A percentile compares a stretch with the other conserved stretches of the same genome.
Conservation (phyloP, 1,284 basidiomycete genomes). For the Tilletia caries region DNA sequence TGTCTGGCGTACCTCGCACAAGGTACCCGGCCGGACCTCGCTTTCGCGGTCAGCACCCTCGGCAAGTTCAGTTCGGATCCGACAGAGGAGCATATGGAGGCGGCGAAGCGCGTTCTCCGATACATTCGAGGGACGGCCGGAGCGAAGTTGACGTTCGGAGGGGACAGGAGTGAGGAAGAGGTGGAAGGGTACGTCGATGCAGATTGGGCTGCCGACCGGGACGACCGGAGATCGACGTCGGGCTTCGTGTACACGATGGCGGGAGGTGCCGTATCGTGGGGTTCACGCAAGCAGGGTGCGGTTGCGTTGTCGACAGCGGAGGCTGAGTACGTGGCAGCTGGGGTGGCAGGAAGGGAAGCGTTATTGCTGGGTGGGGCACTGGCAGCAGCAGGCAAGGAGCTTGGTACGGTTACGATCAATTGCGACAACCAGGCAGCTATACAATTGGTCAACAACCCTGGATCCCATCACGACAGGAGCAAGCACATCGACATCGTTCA, state of each 20-base stretch:
- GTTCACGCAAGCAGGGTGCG: slow-evolving; percentile 15
- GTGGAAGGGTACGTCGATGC: slow-evolving; percentile 15
- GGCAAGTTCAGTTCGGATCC: neutral
- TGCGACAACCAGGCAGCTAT: slow-evolving; percentile 10
- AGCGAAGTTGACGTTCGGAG: neutral
- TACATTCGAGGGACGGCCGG: neutral
- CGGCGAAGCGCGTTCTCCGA: neutral
- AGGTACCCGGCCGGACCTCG: slow-evolving; percentile 5
- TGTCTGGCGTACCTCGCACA: slow-evolving; percentile 5
- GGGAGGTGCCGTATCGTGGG: slow-evolving; percentile 14
- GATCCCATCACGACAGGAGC: neutral
- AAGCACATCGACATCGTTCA: slow-evolving; percentile 16
- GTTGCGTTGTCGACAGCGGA: slow-evolving; percentile 18
- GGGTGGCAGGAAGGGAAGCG: slow-evolving; percentile 12
- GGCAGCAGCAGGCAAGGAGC: neutral
- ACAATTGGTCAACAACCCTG: neutral
- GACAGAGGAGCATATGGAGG: neutral
- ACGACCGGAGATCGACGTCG: slow-evolving; percentile 18
- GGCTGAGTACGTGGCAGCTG: slow-evolving; percentile 19
- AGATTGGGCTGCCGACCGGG: slow-evolving; percentile 20
- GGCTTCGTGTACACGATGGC: slow-evolving; percentile 17
- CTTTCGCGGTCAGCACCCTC: neutral
- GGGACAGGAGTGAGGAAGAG: neutral
- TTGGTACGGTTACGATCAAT: neutral
- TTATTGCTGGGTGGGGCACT: slow-evolving; percentile 1